Evolutionary conservation across 1,139 yeast species (phyloP), one percentile per base, ranked within the genome.

Genomic region (Hansenula lynferdii): DNA sequence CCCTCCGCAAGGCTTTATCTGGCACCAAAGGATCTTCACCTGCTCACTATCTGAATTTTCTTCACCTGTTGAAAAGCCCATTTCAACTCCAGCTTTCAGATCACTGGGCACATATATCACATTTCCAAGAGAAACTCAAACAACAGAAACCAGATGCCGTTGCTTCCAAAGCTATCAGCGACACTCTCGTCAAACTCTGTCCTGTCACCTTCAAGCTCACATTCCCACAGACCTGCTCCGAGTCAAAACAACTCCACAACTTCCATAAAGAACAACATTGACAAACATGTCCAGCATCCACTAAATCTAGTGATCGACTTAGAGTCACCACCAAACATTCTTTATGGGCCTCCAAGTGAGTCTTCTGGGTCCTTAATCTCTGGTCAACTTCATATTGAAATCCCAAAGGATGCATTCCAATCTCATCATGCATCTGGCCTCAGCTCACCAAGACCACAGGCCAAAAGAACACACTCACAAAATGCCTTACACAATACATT

Each of bases 311-410:
- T 77, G 2, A 72, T 92, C 35, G 70, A 73, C 31, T 67, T 92
- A 23, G 98, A 92, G 57, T 82, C 95, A 0, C 97, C 98, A 1
- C 98, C 99, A 0, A 69, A 90, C 27, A 77, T 87, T 27, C 63
- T 92, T 41, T 90, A 84, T 56, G 98, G 98, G 0, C 64, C 72
- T 3, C 85, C 92, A 5, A 60, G 64, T 8, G 95, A 86, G 43
- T 80, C 94, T 2, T 72, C 95, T 0, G 98, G 99, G 1, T 85
- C 96, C 2, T 70, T 92, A 27, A 65, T 94, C 23, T 80, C 90
- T 18, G 98, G 98, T 0, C 66, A 86, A 15, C 65, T 82, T 30
- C 61, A 49, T 11, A 45, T 67, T 23, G 62, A 63, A 10, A 52
- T 62, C 18, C 37, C 46, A 12, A 42, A 53, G 37, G 53, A 50